These are phyloP conservation scores for Daldinia loculata DNA, from an alignment of 495 filamentous ascomycete genomes.

Conservation along the genomic window DNA sequence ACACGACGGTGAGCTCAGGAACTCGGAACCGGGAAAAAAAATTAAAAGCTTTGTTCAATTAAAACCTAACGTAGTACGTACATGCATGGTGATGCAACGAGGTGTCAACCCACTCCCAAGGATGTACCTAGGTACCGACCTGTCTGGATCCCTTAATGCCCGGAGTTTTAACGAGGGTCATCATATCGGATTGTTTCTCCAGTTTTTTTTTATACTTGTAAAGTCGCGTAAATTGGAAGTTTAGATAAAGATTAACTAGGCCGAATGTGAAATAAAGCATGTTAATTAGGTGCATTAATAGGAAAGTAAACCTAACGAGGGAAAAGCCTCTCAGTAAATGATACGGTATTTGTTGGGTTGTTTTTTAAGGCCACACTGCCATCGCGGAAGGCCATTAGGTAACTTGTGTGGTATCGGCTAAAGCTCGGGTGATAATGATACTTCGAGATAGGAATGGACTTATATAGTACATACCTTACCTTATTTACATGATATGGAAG, in stretches of 20 bases:
- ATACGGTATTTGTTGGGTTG: no score
- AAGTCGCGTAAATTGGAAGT: not conserved
- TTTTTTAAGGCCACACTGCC: no score
- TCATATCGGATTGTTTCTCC: not conserved
- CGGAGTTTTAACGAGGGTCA: not conserved
- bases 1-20: constrained; percentile 36
- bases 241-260: no score
- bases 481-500: no score
- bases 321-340: no score
- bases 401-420: not conserved
- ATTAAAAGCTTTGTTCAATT: constrained; percentile 17
- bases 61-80: not conserved
- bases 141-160: not conserved
- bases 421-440: not conserved
- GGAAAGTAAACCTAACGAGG: no score
- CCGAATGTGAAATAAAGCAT: no score
- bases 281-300: no score
- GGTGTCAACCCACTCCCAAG: not conserved
- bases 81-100: constrained; percentile 44
- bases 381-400: not conserved
- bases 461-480: not conserved
- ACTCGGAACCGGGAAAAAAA: constrained; percentile 23
- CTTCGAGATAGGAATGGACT: not conserved
- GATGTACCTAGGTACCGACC: not conserved
- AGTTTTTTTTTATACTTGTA: not conserved